phyloP scores from a whole-genome alignment of 1,139 yeast species.

The Ogataea hybrid region DNA sequence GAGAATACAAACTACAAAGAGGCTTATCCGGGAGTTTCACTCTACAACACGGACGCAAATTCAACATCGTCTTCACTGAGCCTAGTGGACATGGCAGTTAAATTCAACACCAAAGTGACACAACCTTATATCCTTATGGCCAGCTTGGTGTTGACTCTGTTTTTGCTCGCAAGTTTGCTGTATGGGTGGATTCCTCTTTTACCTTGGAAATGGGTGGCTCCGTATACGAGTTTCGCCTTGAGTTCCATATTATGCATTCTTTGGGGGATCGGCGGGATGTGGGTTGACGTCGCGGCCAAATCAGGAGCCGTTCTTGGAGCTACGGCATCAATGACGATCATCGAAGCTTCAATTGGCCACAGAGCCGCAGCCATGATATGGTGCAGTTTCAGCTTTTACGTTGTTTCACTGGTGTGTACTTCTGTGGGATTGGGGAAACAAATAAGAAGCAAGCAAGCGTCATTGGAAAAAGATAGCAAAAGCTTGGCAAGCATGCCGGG shows the following conservation, averaged over 20 bases:
- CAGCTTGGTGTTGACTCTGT: constrained; percentile 43
- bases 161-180: constrained; percentile 40
- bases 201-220: constrained; percentile 40
- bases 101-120: constrained; percentile 44
- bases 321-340: constrained; percentile 50
- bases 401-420: constrained; percentile 25
- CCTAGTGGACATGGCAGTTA: constrained; percentile 40
- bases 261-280: constrained; percentile 72
- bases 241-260: constrained; percentile 42
- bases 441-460: constrained; percentile 1
- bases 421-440: constrained; percentile 5
- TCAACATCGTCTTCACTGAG: constrained; percentile 36
- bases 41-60: constrained; percentile 33
- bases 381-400: constrained; percentile 53
- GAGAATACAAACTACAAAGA: constrained; percentile 21
- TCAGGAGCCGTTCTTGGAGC: constrained; percentile 45
- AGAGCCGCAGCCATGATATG: constrained; percentile 63
- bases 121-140: constrained; percentile 57
- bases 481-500: constrained; percentile 5
- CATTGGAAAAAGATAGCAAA: constrained; percentile 5
- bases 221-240: constrained; percentile 37
- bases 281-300: constrained; percentile 59
- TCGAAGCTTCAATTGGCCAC: constrained; percentile 45
- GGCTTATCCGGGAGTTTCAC: constrained; percentile 32
- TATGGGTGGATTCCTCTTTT: constrained; percentile 48